These are phyloP conservation scores for Pseudoperonospora humuli DNA, from an alignment of 352 stramenopile species.

Conservation along the genomic window DNA sequence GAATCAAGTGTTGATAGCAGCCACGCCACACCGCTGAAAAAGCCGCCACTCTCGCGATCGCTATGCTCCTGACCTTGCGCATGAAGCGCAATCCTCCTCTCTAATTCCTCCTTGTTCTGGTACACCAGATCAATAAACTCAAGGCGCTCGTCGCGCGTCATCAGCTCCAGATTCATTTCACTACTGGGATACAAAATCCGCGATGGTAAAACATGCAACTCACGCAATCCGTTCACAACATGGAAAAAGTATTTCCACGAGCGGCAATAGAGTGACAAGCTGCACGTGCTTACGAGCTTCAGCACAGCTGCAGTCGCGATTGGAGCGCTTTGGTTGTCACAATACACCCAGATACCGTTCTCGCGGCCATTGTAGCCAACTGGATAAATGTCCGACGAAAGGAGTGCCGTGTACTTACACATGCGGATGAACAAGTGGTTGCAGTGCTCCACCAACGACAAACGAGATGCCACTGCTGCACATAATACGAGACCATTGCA, in stretches of 20 bases:
- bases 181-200: slow-evolving; percentile 33
- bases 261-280: slow-evolving; percentile 34
- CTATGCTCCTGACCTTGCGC: slow-evolving; percentile 22
- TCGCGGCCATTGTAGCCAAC: slow-evolving; percentile 47
- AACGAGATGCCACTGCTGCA: slow-evolving; percentile 45
- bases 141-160: slow-evolving; percentile 38
- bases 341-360: slow-evolving; percentile 54
- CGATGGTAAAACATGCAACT: slow-evolving; percentile 54
- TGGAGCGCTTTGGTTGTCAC: slow-evolving; percentile 57
- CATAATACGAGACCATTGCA: slow-evolving; percentile 72
- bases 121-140: slow-evolving; percentile 55
- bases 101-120: slow-evolving; percentile 48
- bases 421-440: slow-evolving; percentile 57
- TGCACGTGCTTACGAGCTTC: slow-evolving; percentile 59
- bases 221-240: slow-evolving; percentile 43
- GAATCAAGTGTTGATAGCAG: slow-evolving; percentile 60
- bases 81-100: slow-evolving; percentile 35
- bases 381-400: slow-evolving; percentile 51
- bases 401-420: slow-evolving; percentile 56
- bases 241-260: slow-evolving; percentile 67
- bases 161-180: slow-evolving; percentile 26
- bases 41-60: slow-evolving; percentile 23
- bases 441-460: slow-evolving; percentile 44
- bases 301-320: slow-evolving; percentile 62
- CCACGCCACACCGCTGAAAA: slow-evolving; percentile 73